Base-by-base conservation (phyloP, 2,329 filamentous ascomycete species). In the Penicillium sp. region DNA sequence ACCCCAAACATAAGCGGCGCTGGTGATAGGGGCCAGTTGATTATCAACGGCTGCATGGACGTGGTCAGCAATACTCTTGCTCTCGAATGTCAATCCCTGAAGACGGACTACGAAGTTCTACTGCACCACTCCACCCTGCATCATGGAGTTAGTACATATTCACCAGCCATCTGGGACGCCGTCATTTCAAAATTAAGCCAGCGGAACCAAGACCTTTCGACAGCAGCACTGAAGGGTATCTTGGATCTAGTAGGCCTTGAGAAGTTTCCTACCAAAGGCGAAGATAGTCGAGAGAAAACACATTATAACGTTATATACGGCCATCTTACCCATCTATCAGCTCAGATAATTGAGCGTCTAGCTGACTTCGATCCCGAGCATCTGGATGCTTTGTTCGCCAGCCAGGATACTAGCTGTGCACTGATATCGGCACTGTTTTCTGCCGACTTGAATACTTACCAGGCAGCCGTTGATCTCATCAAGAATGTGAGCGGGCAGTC, bases 341-440 rank as follows among this genome's bases (percentile, higher is more conserved):
- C 86, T 18, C 83, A 84, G 58, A 84, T 96, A 47, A 81, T 97
- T 42, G 88, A 91, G 61, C 83, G 88, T 11, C 76, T 99, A 45
- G 87, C 87, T 35, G 88, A 92, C 60, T 92, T 97, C 65, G 81
- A 83, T 20, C 79, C 84, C 0, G 75, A 81, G 3, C 84, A 93
- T 58, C 77, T 97, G 42, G 81, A 85, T 57, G 77, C 81, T 23
- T 75, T 97, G 11, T 90, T 90, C 65, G 79, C 83, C 52, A 84
- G 87, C 57, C 81, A 83, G 20, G 77, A 84, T 43, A 86, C 86
- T 6, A 88, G 90, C 59, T 85, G 87, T 62, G 84, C 89, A 38
- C 81, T 96, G 43, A 84, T 96, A 47, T 87, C 88, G 4, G 82
- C 90, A 18, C 83, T 97, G 6, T 85, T 97, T 56, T 91, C 91